A percentile compares a stretch with the other conserved stretches of the same genome.
Evolutionary conservation across 164 flowering plant genomes (phyloP).

Genomic region (Amborella trichopoda): DNA sequence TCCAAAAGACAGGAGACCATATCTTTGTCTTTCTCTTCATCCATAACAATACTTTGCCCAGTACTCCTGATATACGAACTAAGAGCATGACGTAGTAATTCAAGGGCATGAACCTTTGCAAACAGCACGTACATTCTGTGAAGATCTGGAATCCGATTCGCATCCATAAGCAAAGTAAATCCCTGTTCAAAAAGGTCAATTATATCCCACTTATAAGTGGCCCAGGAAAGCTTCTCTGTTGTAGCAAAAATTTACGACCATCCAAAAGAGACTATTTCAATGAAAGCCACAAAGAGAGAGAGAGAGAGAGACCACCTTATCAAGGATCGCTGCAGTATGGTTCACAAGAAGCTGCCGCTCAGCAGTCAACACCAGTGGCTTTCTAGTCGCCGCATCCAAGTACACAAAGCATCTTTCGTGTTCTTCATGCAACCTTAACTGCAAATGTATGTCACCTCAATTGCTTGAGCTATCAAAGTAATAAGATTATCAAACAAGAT

Average conservation of each 20-base stretch:
- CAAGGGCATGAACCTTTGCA: slow-evolving; percentile 78
- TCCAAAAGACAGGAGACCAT: slow-evolving; percentile 76
- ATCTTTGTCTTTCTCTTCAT: slow-evolving; percentile 97
- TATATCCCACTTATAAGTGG: not conserved
- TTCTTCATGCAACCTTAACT: slow-evolving; percentile 94
- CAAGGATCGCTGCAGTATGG: slow-evolving; percentile 78
- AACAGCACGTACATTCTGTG: slow-evolving; percentile 68
- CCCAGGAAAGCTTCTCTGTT: too few species aligned
- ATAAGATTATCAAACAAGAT: too few species aligned
- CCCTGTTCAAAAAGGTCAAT: slow-evolving; percentile 63
- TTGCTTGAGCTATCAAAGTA: too few species aligned
- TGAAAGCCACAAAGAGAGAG: too few species aligned
- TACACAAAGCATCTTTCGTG: slow-evolving; percentile 86
- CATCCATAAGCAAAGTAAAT: slow-evolving; percentile 86
- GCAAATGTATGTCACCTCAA: slow-evolving; percentile 14
- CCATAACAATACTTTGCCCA: slow-evolving; percentile 83
- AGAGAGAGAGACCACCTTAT: too few species aligned
- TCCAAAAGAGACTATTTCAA: too few species aligned
- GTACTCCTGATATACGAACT: slow-evolving; percentile 68
- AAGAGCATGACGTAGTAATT: slow-evolving; percentile 70
- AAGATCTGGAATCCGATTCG: slow-evolving; percentile 84
- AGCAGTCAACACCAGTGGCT: slow-evolving; percentile 69
- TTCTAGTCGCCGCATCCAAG: slow-evolving; percentile 75
- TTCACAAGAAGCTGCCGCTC: slow-evolving; percentile 89
- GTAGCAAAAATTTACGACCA: too few species aligned